Base-by-base conservation (phyloP, 2,329 filamentous ascomycete genomes). In the Coniochaeta ligniaria region DNA sequence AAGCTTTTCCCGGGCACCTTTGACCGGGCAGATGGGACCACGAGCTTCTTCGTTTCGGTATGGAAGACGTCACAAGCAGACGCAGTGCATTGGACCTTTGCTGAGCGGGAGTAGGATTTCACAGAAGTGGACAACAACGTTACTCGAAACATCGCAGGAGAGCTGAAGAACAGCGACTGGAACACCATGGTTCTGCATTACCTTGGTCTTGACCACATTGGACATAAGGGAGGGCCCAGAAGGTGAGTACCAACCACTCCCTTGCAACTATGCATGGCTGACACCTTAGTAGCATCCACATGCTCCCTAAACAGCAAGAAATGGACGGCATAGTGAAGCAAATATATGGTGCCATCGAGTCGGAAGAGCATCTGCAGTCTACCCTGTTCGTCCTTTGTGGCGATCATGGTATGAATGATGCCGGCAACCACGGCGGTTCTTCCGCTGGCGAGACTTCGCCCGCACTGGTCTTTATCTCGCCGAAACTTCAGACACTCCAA, bases 401-500 rank as follows among this genome's bases (percentile, higher is more conserved):
- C 60, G 96, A 99, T 68, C 95, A 99, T 71, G 95, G 95, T n/a
- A 99, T 99, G 95, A 99, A 98, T 67, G 94, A 98, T 67, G 95
- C 91, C 22, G 95, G 95, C 2, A 98, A 98, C 66, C 95, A 99
- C 71, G 95, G 95, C 33, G 95, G 94, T 43, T 97, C 94, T 11
- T 93, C 93, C 0, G 85, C 92, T 1, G 94, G 95, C 50, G 95
- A 99, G 77, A 98, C 95, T 1, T 97, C 94, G 0, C 89, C 95
- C 0, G 95, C 95, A 17, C 77, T 99, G 11, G 83, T 97, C 22
- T 98, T 99, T 72, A 84, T 96, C 64, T 95, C 92, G 2, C 92
- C 94, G 0, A 95, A 92, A 69, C 80, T 96, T 50, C 84, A 83
- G 68, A 70, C 75, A 1, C 76, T 92, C 7, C 79, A 80, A 3